Evolutionary conservation across 305 asterid species (phyloP), one percentile per base, ranked within the genome.

Genomic region (Fraxinus ornus): DNA sequence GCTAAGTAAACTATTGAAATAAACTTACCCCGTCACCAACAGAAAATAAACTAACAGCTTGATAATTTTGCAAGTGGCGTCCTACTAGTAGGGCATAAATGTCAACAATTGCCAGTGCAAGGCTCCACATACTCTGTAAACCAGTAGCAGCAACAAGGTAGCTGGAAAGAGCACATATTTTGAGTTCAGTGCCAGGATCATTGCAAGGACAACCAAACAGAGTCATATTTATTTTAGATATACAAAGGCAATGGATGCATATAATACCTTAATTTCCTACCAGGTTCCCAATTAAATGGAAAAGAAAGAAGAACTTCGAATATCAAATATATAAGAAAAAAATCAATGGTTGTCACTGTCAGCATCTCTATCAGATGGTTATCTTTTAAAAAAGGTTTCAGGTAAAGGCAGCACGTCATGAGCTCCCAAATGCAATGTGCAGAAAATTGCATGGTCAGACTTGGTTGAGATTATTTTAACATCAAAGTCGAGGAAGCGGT

Each of bases 11-110:
- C 24, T 66, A 77, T 30, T 83, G 30, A 2, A 30, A 81, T 36
- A n/a, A 87, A 88, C 97, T 91, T 92, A 95, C 99, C 94, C 98
- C 99, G 90, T 95, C 98, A 85, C 98, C 99, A 81, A 95, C 82
- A 82, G 98, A 91, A 90, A 95, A 94, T 86, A 94, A 87, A 79
- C 95, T 86, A 83, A 95, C 94, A 78, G 86, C 83, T 79, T 86
- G 83, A 84, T 92, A 89, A 89, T 90, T 95, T 82, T 93, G 96
- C 90, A 95, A 83, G 84, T 92, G 87, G 49, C 99, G 94, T 79
- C 97, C 98, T 75, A 95, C 98, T 70, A 95, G 93, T 80, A 95
- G 94, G 8, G 99, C 99, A 88, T 94, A 93, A 83, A 88, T 90
- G 83, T 95, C 99, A 64, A 89, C 84, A 84, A 94, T 87, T 64